Conservation (phyloP, 441 rosid species). For the Cnidoscolus chayamansa region DNA sequence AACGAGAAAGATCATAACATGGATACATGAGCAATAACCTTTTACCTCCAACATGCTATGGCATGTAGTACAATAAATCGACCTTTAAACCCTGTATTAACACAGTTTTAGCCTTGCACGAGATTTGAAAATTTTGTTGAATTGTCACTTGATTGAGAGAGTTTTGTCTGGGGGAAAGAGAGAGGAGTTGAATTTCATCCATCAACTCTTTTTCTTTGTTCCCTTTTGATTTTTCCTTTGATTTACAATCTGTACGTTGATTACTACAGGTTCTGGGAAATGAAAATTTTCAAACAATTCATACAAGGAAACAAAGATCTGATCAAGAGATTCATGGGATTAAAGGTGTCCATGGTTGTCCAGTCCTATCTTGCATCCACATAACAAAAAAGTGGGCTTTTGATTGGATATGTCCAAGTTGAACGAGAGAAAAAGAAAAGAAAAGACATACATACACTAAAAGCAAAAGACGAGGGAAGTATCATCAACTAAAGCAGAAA, state of each 20-base stretch:
- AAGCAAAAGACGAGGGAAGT: constrained; percentile 23
- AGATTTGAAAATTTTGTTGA: background rate
- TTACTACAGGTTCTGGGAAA: constrained; percentile 15
- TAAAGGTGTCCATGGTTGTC: constrained; percentile 27
- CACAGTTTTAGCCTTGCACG: background rate
- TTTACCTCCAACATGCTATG: constrained; percentile 6
- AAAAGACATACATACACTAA: constrained; percentile 11
- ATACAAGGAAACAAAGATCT: constrained; percentile 22
- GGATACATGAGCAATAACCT: background rate
- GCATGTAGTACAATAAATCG: background rate
- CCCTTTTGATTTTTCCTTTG: constrained; percentile 2
- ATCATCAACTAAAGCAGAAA: constrained; percentile 27
- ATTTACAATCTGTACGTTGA: background rate
- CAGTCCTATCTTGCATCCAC: constrained; percentile 27
- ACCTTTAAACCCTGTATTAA: background rate
- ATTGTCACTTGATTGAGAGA: background rate
- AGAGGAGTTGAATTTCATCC: background rate
- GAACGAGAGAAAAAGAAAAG: constrained; percentile 24
- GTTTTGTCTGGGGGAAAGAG: background rate
- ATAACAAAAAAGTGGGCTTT: constrained; percentile 30
- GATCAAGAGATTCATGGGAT: constrained; percentile 38
- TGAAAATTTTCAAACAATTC: constrained; percentile 13
- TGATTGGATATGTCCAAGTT: constrained; percentile 36
- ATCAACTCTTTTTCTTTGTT: background rate
- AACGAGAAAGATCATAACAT: background rate